Evolutionary conservation across 257 asterid genomes (phyloP), one percentile per base, ranked within the genome.

Genomic region (Solanum sitiens): DNA sequence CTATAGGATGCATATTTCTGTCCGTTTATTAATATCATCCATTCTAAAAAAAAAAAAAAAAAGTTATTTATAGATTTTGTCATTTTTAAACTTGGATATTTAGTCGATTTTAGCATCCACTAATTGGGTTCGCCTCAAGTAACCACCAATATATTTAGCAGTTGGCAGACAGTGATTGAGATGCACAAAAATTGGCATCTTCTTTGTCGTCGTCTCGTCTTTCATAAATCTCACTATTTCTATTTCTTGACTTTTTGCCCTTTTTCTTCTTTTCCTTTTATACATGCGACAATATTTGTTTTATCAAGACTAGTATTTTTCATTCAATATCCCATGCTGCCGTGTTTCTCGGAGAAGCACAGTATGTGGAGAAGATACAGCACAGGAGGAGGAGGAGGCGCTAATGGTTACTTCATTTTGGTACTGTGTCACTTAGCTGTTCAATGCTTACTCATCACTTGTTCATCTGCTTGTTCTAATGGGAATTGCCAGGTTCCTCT

Each of bases 401-500:
- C 65, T 27, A 63, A 75, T 56, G 72, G 77, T 87, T 67, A 65
- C 37, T 87, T 90, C 14, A 61, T 83, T n/a, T 88, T 90, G 20
- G 50, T 87, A 0, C 53, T 87, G 33, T 68, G 83, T 44, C 67
- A 90, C 61, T 53, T 88, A 15, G 83, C 90, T 72, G 88, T 92
- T 32, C 83, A 91, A 92, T 87, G 68, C 56, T 76, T 42, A n/a
- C 83, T 93, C 87, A 23, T 91, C 84, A 73, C 87, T 90, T 61
- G 90, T 88, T 33, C 89, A 79, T 16, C 91, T 83, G 94, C 96
- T 87, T 94, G 97, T 93, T 93, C 94, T 88, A 90, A 85, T 86
- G 96, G 94, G 91, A 89, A 87, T 76, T 95, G 92, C 87, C 99
- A 97, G 99, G 99, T 95, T 59, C 21, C 27, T 50, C n/a, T 45